Base-by-base conservation (phyloP, 2,329 filamentous ascomycete species). In the Phialocephala subalpina region DNA sequence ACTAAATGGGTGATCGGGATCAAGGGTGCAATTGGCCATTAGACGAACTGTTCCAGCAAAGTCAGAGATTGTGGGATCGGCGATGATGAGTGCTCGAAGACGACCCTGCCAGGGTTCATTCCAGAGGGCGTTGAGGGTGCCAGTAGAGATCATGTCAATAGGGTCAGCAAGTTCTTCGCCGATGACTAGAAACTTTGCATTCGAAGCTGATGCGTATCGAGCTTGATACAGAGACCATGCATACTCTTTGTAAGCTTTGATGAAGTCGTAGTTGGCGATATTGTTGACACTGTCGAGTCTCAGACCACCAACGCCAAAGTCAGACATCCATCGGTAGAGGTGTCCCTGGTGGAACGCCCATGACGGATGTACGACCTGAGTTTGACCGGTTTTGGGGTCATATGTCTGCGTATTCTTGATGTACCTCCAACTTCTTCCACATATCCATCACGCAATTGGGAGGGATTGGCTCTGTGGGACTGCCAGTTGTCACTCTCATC, bases 261-360 rank as follows among this genome's bases (percentile, higher is more conserved):
- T 27, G 33, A 70, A 70, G 35, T 67, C 62, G 16, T 70, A 70
- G 36, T 65, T 70, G 11, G 64, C 68, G 14, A 70, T 62, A 27
- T 70, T 70, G 56, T 70, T 70, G 3, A 68, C 62, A 52, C 66
- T 67, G 29, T 68, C 68, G 12, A 70, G 66, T 55, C 68, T 60
- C 9, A 70, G 64, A 0, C 68, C 68, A 47, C 62, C 68, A 47
- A 70, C 68, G 1, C 66, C 64, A 49, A 70, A 70, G 33, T 62
- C 40, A 5, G 61, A 45, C 68, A 70, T 70, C 68, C 68, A 70
- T 6, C 68, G 64, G 58, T 63, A 55, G 7, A 68, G 56, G 38
- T 70, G 66, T 11, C 33, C 66, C 57, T 70, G 62, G 47, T 70
- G 68, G 42, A 70, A 70, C 6, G 52, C 52, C 66, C 68, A 68